Base-by-base conservation (phyloP, 2,329 filamentous ascomycete species). In the Pseudocercospora vitis region DNA sequence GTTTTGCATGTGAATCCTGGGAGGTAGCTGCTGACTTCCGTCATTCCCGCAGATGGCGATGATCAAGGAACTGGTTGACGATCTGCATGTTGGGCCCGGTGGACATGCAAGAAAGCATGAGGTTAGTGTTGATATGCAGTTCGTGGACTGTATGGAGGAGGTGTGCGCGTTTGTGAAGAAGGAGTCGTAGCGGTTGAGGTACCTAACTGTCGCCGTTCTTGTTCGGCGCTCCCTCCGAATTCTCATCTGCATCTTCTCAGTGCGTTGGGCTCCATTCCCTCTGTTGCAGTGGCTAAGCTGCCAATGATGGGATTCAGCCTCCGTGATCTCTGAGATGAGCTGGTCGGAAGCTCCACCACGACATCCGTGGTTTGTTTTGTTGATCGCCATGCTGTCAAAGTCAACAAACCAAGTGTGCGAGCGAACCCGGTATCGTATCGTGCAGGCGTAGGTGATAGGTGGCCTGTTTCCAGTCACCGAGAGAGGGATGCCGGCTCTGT, bases 31-130 rank as follows among this genome's bases (percentile, higher is more conserved):
- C 7, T 23, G 40, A n/a, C n/a, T n/a, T n/a, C n/a, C n/a, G n/a
- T n/a, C n/a, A n/a, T n/a, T 42, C 11, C 2, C 8, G 21, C 35
- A 42, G 29, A 57, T 66, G 53, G 53, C 56, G 19, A 50, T 62
- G 48, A 56, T 65, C 33, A 63, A 61, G 50, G 58, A 65, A 52
- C 39, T 66, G 56, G 31, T 65, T 3, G 61, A 63, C 26, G 63
- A 66, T 48, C 39, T 66, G 39, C 60, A 58, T 47, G 53, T 56
- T n/a, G 55, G 18, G 6, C 40, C 57, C 12, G 52, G 51, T 3
- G 40, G 44, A n/a, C 46, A 50, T 48, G 23, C 45, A 26, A 46
- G 53, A 35, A 56, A 60, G 48, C 55, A 60, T 48, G 50, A 47
- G 19, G 28, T 57, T 12, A 56, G 46, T 35, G 18, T 21, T 16